Base-by-base conservation (phyloP, 257 asterid genomes). In the Lithospermum erythrorhizon region DNA sequence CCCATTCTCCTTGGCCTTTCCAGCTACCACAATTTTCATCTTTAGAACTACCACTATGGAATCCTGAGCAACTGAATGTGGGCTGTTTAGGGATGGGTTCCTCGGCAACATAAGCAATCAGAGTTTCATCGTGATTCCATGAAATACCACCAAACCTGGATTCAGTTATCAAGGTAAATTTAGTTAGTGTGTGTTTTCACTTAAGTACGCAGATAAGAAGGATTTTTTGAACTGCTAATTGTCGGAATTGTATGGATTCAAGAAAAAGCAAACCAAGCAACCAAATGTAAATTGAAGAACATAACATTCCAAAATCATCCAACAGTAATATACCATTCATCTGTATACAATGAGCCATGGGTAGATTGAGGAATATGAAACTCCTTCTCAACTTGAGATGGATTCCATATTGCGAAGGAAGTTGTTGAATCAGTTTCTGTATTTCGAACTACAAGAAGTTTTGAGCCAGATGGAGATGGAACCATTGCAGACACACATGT, bases 121-220 rank as follows among this genome's bases (percentile, higher is more conserved):
- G 37, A 53, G 81, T 86, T 84, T 89, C 97, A 63, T 93, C 91
- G n/a, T 68, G 63, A 78, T 93, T 79, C 98, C 98, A 89, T 1
- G 97, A 88, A 65, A 89, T 80, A 61, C 97, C 97, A 76, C 84
- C 97, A 53, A 93, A 93, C 97, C 98, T 93, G 75, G 55, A 75
- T 63, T 72, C 67, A 66, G 61, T 58, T 71, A 27, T 67, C 21
- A 2, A 18, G 6, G 55, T 51, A 6, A 6, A 51, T 51, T 6
- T 18, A 51, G 21, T 17, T 49, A 51, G 21, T 18, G 20, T 49
- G n/a, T 49, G 17, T 20, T 17, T 20, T 17, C 21, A 17, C 2
- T 3, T 51, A 51, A 20, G 6, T 32, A 32, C 9, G 41, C 41
- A 32, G 9, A 32, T 5, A 32, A 2, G 21, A n/a, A 17, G 21